Evolutionary conservation across 2,329 filamentous ascomycete genomes (phyloP).

Genomic region (Pseudopithomyces chartarum): DNA sequence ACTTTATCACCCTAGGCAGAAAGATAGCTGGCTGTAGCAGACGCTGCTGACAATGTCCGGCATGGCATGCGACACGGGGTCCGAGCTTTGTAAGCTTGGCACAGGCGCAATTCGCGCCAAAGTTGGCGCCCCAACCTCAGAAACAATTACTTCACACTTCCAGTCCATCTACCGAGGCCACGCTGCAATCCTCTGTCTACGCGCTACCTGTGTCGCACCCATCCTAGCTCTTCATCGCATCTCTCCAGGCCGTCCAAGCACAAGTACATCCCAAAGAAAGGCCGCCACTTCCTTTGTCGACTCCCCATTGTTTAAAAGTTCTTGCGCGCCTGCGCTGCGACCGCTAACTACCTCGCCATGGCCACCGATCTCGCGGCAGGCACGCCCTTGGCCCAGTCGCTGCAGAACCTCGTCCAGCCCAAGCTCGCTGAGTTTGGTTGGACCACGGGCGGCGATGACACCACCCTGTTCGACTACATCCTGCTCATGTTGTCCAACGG

Average conservation of each 20-base stretch:
- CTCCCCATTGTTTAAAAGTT: conserved; percentile 18
- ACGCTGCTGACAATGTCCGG: background rate
- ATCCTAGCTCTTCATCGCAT: conserved; percentile 13
- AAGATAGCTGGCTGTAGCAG: background rate
- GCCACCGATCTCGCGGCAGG: conserved; percentile 75
- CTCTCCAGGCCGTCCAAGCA: conserved; percentile 15
- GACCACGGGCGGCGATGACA: conserved; percentile 80
- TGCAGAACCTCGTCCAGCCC: conserved; percentile 81
- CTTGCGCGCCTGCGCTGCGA: conserved; percentile 15
- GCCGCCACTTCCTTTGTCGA: conserved; percentile 31
- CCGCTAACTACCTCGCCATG: conserved; percentile 58
- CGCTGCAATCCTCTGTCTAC: conserved; percentile 9
- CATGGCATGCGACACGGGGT: background rate
- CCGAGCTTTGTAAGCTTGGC: background rate
- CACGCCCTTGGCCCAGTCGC: conserved; percentile 82
- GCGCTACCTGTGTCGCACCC: conserved; percentile 7
- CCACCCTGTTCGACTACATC: conserved; percentile 91
- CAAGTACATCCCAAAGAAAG: conserved; percentile 19
- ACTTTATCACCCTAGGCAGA: too few relatives aligned
- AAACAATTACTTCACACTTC: conserved; percentile 10
- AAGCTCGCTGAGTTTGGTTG: conserved; percentile 94
- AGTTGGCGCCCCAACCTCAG: background rate
- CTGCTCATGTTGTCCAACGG: conserved; percentile 96
- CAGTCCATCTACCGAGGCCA: background rate
- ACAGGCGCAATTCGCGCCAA: background rate